Conservation (phyloP, 805 yeast species). For the Hanseniaspora valbyensis region DNA sequence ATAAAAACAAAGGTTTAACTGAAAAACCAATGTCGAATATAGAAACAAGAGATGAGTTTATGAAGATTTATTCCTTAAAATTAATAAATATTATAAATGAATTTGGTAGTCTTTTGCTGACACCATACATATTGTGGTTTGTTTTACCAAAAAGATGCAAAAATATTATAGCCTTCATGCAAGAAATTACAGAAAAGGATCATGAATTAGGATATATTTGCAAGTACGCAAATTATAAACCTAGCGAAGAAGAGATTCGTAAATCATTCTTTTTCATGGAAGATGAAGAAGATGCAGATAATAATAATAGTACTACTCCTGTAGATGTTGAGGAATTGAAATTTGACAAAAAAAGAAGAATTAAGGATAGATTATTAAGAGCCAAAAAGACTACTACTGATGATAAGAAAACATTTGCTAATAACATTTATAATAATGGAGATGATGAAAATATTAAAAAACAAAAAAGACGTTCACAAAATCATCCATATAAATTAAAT, state of each 20-base stretch:
- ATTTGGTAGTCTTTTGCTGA: conserved; percentile 64
- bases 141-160: conserved; percentile 64
- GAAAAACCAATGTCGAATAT: conserved; percentile 87
- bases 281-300: conserved; percentile 17
- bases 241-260: conserved; percentile 13
- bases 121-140: conserved; percentile 86
- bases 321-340: conserved; percentile 5
- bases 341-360: conserved; percentile 12
- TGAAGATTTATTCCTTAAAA: conserved; percentile 63
- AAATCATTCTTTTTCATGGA: conserved; percentile 17
- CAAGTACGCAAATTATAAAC: conserved; percentile 81
- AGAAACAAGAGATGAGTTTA: conserved; percentile 72
- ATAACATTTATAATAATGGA: background rate
- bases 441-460: background rate
- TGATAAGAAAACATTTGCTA: background rate
- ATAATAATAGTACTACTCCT: conserved; percentile 11
- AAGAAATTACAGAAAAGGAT: conserved; percentile 80
- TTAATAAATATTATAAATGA: conserved; percentile 64
- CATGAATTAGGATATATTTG: conserved; percentile 95
- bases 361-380: conserved; percentile 8
- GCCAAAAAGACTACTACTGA: background rate
- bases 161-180: conserved; percentile 73
- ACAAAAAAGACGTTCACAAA: background rate
- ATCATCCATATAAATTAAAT: background rate
- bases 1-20: conserved; percentile 22